These are phyloP conservation scores for Russula earlei DNA, from an alignment of 768 basidiomycete species.

Conservation along the genomic window DNA sequence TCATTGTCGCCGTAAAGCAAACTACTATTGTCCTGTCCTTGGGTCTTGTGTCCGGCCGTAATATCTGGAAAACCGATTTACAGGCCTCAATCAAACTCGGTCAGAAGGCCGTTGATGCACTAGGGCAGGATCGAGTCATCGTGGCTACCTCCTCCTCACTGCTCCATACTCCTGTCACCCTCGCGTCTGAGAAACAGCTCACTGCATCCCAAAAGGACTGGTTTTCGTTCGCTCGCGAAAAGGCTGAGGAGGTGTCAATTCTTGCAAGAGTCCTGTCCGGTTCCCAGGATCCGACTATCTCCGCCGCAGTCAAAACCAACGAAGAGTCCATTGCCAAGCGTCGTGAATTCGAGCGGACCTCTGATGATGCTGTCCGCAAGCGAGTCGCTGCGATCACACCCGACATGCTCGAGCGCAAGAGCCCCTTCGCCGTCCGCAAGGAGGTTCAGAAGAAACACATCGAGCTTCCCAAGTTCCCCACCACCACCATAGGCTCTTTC, in stretches of 20 bases:
- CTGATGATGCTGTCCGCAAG: conserved; percentile 91
- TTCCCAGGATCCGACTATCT: conserved; percentile 64
- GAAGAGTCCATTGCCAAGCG: conserved; percentile 85
- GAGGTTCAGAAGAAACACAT: conserved; percentile 83
- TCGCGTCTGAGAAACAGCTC: conserved; percentile 86
- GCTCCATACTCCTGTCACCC: conserved; percentile 94
- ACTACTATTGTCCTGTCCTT: conserved; percentile 80
- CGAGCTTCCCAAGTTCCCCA: conserved; percentile 93
- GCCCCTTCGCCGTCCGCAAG: conserved; percentile 77
- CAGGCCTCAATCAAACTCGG: conserved; percentile 69
- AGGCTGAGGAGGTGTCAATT: conserved; percentile 80
- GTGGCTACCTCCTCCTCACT: conserved; percentile 96
- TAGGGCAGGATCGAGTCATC: conserved; percentile 84
- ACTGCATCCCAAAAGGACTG: conserved; percentile 87
- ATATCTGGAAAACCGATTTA: conserved; percentile 99
- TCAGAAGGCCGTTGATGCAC: conserved; percentile 73
- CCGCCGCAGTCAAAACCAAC: conserved; percentile 80
- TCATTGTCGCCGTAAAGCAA: conserved; percentile 73
- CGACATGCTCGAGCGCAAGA: conserved; percentile 80
- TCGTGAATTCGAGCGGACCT: conserved; percentile 87
- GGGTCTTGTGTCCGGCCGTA: conserved; percentile 94
- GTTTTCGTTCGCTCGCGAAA: conserved; percentile 98
- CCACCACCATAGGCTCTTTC: conserved; percentile 98
- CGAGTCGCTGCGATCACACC: conserved; percentile 88
- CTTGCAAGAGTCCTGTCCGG: conserved; percentile 82